Conservation (phyloP, 352 stramenopile genomes). For the Globisporangium heterothallicum region DNA sequence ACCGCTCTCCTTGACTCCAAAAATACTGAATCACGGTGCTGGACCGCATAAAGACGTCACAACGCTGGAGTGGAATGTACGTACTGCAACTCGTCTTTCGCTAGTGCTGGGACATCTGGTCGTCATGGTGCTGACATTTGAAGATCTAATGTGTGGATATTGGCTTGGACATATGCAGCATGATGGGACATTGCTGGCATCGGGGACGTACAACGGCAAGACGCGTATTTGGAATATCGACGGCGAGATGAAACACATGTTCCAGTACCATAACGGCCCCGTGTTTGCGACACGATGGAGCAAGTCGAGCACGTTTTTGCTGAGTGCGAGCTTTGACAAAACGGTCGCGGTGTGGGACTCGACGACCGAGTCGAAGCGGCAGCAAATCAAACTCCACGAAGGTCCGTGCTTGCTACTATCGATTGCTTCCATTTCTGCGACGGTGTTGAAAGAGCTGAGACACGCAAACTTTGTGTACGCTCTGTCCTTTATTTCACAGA, state of each 20-base stretch:
- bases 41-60: conserved; percentile 96
- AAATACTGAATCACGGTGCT: conserved; percentile 74
- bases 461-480: conserved; percentile 1
- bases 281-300: conserved; percentile 85
- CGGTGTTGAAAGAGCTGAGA: no score
- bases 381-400: conserved; percentile 92
- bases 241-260: conserved; percentile 79
- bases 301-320: conserved; percentile 61
- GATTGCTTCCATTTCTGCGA: neutral
- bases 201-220: conserved; percentile 95
- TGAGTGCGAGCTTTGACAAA: conserved; percentile 85
- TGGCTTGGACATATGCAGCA: conserved; percentile 28
- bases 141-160: conserved; percentile 16
- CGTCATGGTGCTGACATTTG: neutral
- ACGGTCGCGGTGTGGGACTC: conserved; percentile 80
- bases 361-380: conserved; percentile 88
- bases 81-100: conserved; percentile 14
- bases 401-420: conserved; percentile 10
- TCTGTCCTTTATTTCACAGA: conserved; percentile 16
- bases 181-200: conserved; percentile 90
- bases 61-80: conserved; percentile 96
- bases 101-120: conserved; percentile 2
- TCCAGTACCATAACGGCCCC: conserved; percentile 80
- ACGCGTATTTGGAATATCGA: conserved; percentile 71
- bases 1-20: conserved; percentile 28